Conservation (phyloP, 2,329 filamentous ascomycete genomes). For the Ceratocystis alfenasii region DNA sequence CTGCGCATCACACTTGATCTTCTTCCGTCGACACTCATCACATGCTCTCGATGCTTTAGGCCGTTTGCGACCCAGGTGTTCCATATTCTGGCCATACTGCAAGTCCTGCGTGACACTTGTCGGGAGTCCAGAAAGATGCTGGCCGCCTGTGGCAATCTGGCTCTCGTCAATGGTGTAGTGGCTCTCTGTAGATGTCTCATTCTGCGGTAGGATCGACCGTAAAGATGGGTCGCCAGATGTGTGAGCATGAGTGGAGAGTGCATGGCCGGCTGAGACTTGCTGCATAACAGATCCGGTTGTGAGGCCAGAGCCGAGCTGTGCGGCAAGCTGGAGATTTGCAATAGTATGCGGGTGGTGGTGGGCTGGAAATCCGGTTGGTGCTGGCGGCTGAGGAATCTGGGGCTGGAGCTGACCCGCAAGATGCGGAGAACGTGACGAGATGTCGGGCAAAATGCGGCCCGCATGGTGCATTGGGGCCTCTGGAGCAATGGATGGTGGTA, state of each 20-base stretch:
- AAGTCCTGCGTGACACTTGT: conserved; percentile 23
- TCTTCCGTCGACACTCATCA: conserved; percentile 80
- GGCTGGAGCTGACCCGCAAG: conserved; percentile 36
- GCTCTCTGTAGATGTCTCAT: conserved; percentile 24
- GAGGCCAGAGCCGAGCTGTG: not conserved
- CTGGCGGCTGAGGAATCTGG: not conserved
- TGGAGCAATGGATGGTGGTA: conserved; percentile 26
- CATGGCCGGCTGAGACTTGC: not conserved
- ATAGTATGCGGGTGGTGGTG: not conserved
- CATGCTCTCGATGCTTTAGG: conserved; percentile 82
- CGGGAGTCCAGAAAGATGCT: conserved; percentile 3
- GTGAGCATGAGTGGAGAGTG: not conserved
- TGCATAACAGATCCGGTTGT: not conserved
- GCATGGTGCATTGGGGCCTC: conserved; percentile 38
- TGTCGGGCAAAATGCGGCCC: not conserved
- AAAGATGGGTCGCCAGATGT: conserved; percentile 30
- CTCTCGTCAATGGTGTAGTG: conserved; percentile 19
- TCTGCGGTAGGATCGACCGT: conserved; percentile 36
- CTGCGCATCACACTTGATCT: conserved; percentile 76
- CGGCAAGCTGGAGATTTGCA: not conserved
- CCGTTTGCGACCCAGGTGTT: conserved; percentile 53
- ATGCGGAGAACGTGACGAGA: conserved; percentile 28
- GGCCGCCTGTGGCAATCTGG: conserved; percentile 14
- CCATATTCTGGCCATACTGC: conserved; percentile 24
- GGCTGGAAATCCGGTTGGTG: not conserved